Evolutionary conservation across 257 asterid species (phyloP).

Genomic region (Phtheirospermum japonicum): DNA sequence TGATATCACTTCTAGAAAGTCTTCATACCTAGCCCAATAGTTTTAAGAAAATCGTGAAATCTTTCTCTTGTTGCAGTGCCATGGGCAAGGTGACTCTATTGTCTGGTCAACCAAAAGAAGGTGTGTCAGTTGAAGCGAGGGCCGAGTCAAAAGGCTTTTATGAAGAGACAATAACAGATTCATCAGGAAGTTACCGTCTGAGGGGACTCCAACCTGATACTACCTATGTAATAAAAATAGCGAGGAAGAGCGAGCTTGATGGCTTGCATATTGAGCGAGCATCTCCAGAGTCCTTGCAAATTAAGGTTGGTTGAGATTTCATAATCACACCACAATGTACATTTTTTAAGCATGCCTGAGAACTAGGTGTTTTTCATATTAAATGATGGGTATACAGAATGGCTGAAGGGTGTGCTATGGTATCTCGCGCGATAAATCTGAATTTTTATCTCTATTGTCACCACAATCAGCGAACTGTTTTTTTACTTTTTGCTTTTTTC

Average conservation of each 20-base stretch:
- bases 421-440: slow-evolving; percentile 15
- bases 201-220: slow-evolving; percentile 93
- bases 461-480: slow-evolving; percentile 7
- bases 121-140: slow-evolving; percentile 85
- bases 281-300: slow-evolving; percentile 63
- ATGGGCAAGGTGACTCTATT: slow-evolving; percentile 75
- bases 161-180: slow-evolving; percentile 86
- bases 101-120: slow-evolving; percentile 93
- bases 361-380: slow-evolving; percentile 10
- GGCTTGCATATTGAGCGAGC: slow-evolving; percentile 71
- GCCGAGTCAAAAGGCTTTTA: slow-evolving; percentile 84
- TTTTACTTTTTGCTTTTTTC: not conserved
- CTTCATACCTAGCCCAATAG: slow-evolving; percentile 1
- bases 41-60: slow-evolving; percentile 25
- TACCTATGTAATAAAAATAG: slow-evolving; percentile 65
- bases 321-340: slow-evolving; percentile 4
- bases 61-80: slow-evolving; percentile 57
- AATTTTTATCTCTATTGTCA: not conserved
- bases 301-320: slow-evolving; percentile 48
- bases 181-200: slow-evolving; percentile 76
- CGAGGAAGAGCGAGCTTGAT: slow-evolving; percentile 54
- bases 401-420: not conserved
- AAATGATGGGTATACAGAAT: slow-evolving; percentile 3
- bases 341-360: slow-evolving; percentile 2
- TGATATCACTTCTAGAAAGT: not conserved